Base-by-base conservation (phyloP, 768 basidiomycete genomes). In the Mycena crocata region DNA sequence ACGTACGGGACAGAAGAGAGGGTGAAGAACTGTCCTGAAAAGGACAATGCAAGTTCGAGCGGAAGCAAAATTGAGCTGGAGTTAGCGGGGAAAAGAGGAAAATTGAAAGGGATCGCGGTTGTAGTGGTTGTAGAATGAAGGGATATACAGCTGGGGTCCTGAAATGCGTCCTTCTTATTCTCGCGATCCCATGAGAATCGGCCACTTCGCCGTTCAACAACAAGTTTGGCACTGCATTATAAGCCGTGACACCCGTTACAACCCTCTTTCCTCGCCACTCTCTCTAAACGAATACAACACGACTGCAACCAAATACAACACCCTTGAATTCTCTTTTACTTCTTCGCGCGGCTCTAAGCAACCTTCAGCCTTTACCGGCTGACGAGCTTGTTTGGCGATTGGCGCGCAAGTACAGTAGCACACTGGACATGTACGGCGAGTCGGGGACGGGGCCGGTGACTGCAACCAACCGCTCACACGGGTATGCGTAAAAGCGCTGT, bases 191-290 rank as follows among this genome's bases (percentile, higher is more conserved):
- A 66, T 66, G 58, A 40, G 57, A 66, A 40, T 52, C 57, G 62
- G 64, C 49, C 64, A 66, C 64, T 52, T 59, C 32, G 64, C 64
- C 64, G 57, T 59, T 59, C 49, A 58, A 65, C 40, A 59, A 66
- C 64, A 66, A 66, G 57, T 64, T 58, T 57, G 56, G 62, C 62
- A 54, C 49, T 39, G 64, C 64, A 35, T 64, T 50, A 26, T n/a
- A 14, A 28, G 23, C 56, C 34, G 48, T 57, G 34, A 51, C 62
- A 56, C 28, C 26, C 28, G 44, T 62, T 46, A 39, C 40, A 9
- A 54, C 62, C 42, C 39, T 57, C 28, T 40, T 39, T 37, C 19
- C 24, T 14, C 45, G 30, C 44, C 35, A 54, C 46, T 48, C 12
- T 28, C 46, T 48, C 23, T 28, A 48, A 21, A 31, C 48, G 30